Base-by-base conservation (phyloP, 2,329 filamentous ascomycete species). In the Didymella glomerata region DNA sequence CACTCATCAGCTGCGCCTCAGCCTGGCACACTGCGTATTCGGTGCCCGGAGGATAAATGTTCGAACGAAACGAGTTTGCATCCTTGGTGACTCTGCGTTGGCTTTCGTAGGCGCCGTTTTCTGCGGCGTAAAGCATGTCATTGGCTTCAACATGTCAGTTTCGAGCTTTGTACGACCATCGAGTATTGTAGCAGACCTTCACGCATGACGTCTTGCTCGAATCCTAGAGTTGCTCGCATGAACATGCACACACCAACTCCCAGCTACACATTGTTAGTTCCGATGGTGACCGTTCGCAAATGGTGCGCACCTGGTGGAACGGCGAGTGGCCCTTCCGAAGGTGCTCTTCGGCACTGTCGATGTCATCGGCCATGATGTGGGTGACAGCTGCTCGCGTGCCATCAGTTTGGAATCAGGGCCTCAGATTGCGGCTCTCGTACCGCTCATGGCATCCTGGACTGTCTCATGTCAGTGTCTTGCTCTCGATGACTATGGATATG, bases 141-240 rank as follows among this genome's bases (percentile, higher is more conserved):
- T 87, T 86, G 22, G 95, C 92, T 85, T 56, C n/a, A 10, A 18
- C 24, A 27, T 25, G 50, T 69, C 36, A 68, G 64, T 44, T 28
- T 10, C 25, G 18, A n/a, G 9, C 18, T 22, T 20, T 13, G 11
- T 36, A n/a, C 9, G 30, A 7, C 25, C 28, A 11, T 25, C 6
- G 3, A 20, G 6, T 0, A 14, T 9, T 44, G 27, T 27, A 8
- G 16, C 77, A 60, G 54, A 85, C 84, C 84, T 80, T 96, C 88
- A 56, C 87, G 87, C 90, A 98, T 95, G 65, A 96, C 84, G 3
- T 95, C 88, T 76, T 96, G 93, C 78, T 98, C 95, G 69, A 97
- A 95, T 2, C 93, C 93, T 1, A 98, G 81, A 2, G 95, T 89
- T 18, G 93, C 93, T 67, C 88, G 85, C 77, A 98, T 88, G 75